A percentile compares a stretch with the other conserved stretches of the same genome.
These are phyloP conservation scores for Russula vinacea DNA, from an alignment of 768 basidiomycete genomes.

Conservation along the genomic window DNA sequence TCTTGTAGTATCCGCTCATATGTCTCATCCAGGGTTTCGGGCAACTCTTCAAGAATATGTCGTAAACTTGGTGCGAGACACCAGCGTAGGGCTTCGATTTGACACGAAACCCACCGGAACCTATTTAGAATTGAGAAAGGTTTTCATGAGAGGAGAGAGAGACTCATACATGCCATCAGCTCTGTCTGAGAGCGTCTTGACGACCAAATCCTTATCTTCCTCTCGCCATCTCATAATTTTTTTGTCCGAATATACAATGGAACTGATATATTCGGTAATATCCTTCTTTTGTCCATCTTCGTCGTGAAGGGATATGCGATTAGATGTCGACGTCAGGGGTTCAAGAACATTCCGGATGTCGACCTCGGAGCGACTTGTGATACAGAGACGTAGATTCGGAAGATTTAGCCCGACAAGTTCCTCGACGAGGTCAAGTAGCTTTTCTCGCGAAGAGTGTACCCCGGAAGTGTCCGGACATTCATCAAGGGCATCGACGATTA, in stretches of 20 bases:
- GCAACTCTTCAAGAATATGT: not conserved
- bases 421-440: not conserved
- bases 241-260: not conserved
- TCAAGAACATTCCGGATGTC: constrained; percentile 1
- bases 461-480: not conserved
- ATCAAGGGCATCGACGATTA: not conserved
- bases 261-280: not conserved
- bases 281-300: not conserved
- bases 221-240: not conserved
- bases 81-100: not conserved
- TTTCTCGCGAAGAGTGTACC: not conserved
- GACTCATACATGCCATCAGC: not conserved
- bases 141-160: not conserved
- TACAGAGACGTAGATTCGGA: not conserved
- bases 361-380: not conserved
- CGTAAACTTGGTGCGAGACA: not conserved
- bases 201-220: not conserved
- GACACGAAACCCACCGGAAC: not conserved
- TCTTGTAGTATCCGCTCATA: constrained; percentile 1
- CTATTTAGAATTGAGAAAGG: not conserved
- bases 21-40: not conserved
- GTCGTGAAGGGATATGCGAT: constrained; percentile 1
- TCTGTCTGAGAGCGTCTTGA: not conserved
- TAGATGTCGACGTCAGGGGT: not conserved
- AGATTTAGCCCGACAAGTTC: not conserved